Base-by-base conservation (phyloP, 139 green algal genomes). In the Chlamydomonas sp. region DNA sequence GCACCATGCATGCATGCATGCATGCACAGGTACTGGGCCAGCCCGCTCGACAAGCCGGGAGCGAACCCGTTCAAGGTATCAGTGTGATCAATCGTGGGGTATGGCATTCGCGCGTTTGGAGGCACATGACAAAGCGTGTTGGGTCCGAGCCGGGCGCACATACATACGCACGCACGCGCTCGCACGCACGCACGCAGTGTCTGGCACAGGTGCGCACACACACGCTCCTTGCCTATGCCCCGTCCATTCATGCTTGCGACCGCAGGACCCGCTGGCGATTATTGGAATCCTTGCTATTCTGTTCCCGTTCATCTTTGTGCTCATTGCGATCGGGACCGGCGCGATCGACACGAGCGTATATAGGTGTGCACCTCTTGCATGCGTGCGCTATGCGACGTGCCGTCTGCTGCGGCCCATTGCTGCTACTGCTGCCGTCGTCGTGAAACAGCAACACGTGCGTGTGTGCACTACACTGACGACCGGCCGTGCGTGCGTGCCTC, bases 251-350 rank as follows among this genome's bases (percentile, higher is more conserved):
- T 50, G 39, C 8, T 50, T 50, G 39, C 39, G 10, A n/a, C 38
- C 28, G 8, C 75, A 81, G 76, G 76, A 81, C 49, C 76, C 76
- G 2, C 29, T 81, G n/a, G 76, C 76, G 34, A 71, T 81, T 31
- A 74, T 81, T 57, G 76, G 76, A 47, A 59, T 81, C 4, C n/a
- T 77, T 0, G 74, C 81, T 31, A 86, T 86, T 72, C 64, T 86
- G 60, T 72, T 83, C 47, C 81, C 81, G 54, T 86, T 86, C 67
- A 65, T 80, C 35, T 63, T 86, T 2, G 39, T 86, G 29, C 34
- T 62, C 2, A 39, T 83, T 0, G 76, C 77, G 29, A 76, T 83
- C 3, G 81, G 30, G 1, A 69, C 72, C 3, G 81, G 81, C 26
- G 36, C 61, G 58, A 75, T 86, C 8, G 81, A 86, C 59, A 26